Percentiles rank a stretch among this genome's conserved stretches.
Conservation (phyloP, 1,284 basidiomycete species). For the Phellinidium pouzarii region DNA sequence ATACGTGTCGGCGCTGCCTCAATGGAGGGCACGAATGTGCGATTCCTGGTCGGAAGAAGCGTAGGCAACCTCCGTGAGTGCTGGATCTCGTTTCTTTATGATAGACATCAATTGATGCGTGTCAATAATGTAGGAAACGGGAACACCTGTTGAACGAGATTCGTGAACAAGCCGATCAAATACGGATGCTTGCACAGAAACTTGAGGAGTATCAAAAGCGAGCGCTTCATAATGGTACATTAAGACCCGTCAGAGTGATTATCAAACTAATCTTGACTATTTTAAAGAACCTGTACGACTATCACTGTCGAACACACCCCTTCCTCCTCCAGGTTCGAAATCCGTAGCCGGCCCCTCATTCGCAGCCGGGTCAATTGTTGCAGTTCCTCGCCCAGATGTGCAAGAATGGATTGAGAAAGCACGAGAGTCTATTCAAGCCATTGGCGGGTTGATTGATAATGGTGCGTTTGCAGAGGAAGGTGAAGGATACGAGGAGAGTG, state of each 20-base stretch:
- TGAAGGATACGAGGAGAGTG: constrained; percentile 16
- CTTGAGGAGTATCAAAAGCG: constrained; percentile 39
- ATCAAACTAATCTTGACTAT: not conserved
- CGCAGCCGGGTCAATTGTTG: not conserved
- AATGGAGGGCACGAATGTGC: constrained; percentile 17
- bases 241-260: constrained; percentile 21
- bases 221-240: constrained; percentile 18
- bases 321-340: constrained; percentile 3
- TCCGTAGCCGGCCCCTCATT: not conserved
- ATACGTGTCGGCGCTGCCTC: constrained; percentile 15
- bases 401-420: constrained; percentile 71
- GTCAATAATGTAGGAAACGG: constrained; percentile 47
- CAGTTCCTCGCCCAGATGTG: constrained; percentile 33
- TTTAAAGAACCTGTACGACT: constrained; percentile 18
- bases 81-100: not conserved
- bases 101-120: not conserved
- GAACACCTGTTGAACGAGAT: constrained; percentile 70
- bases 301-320: constrained; percentile 14
- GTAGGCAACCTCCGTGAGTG: constrained; percentile 17
- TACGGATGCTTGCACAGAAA: constrained; percentile 58
- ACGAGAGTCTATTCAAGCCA: constrained; percentile 55
- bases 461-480: constrained; percentile 29
- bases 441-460: constrained; percentile 56
- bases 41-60: constrained; percentile 16
- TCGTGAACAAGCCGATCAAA: constrained; percentile 61